phyloP scores from a whole-genome alignment of 768 basidiomycete genomes.

The Russula sp. region DNA sequence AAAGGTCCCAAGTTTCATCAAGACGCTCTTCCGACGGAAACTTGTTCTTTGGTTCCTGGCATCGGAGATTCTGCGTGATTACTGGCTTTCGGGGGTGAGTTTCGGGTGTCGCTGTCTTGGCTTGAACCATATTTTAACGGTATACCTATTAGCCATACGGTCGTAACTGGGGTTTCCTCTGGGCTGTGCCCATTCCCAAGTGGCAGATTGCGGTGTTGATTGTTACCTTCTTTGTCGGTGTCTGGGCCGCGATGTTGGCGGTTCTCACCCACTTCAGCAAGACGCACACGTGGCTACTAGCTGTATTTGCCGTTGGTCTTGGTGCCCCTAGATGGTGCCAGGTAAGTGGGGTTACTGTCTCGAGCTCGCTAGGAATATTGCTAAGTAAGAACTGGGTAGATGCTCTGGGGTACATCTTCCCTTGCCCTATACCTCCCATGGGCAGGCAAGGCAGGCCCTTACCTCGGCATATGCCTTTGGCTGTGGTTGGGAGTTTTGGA shows the following conservation, averaged over 20 bases:
- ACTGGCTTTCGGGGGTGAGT: conserved; percentile 82
- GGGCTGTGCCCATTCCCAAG: conserved; percentile 74
- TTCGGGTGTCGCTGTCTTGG: background rate
- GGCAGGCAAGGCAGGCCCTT: conserved; percentile 81
- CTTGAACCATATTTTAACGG: background rate
- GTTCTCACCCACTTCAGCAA: conserved; percentile 83
- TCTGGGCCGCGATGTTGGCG: conserved; percentile 72
- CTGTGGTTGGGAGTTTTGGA: conserved; percentile 93
- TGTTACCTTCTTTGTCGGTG: conserved; percentile 74
- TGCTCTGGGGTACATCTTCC: conserved; percentile 94
- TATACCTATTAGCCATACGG: conserved; percentile 61
- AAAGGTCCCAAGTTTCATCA: conserved; percentile 88
- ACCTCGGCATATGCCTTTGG: conserved; percentile 86
- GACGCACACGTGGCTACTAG: conserved; percentile 91
- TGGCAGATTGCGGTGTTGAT: conserved; percentile 80
- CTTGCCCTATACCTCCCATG: conserved; percentile 90
- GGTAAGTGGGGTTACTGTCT: conserved; percentile 31
- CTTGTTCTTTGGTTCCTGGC: conserved; percentile 93
- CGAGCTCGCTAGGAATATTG: background rate
- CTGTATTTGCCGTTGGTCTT: conserved; percentile 91
- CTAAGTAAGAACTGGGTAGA: conserved; percentile 33
- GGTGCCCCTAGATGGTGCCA: conserved; percentile 96
- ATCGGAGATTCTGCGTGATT: conserved; percentile 86
- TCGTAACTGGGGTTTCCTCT: conserved; percentile 92
- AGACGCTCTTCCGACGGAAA: conserved; percentile 83